Evolutionary conservation across 2,329 filamentous ascomycete genomes (phyloP), one percentile per base, ranked within the genome.

Genomic region (Fusarium sororula): DNA sequence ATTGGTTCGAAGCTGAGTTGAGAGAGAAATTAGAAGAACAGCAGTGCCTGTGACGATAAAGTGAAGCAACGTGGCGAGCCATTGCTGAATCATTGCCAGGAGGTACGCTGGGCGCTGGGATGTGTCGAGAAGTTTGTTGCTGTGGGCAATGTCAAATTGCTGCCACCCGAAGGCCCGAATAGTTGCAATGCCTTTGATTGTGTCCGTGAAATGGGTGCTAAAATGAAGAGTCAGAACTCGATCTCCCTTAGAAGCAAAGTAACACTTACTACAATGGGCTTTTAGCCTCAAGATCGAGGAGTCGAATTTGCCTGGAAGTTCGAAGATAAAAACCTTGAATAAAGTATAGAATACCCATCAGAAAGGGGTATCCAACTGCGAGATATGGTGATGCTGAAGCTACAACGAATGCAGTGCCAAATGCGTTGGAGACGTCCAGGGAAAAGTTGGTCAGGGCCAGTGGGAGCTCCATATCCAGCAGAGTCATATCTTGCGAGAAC

Each of bases 221-320:
- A 30, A 24, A 5, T 3, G 6, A 15, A 17, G 7, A 20, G 10
- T 75, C 37, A 75, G 56, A 11, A n/a, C 18, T 17, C 6, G 12
- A 6, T 18, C 3, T 7, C 20, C 15, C 13, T 14, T 7, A 5
- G 4, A 9, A 2, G 9, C 9, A 8, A 9, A 8, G 7, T 9
- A 10, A 15, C 1, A 74, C 78, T 68, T 73, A 79, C 75, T 80
- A 80, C 5, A 80, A 24, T 0, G 89, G 89, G 2, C 87, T 86
- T 72, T 91, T 91, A 3, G 87, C 85, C 77, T 92, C 90, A 2
- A 92, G 84, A 51, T 92, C 90, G 17, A 92, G 79, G 26, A 90
- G 83, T 55, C 90, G 85, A 13, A 92, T 78, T 77, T 92, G 90
- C 0, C 89, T 82, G 2, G 89, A 91, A 0, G 90, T 92, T 0